Evolutionary conservation across 148 eudicot species (phyloP), one percentile per base, ranked within the genome.

Genomic region (Dysphania ambrosioides): DNA sequence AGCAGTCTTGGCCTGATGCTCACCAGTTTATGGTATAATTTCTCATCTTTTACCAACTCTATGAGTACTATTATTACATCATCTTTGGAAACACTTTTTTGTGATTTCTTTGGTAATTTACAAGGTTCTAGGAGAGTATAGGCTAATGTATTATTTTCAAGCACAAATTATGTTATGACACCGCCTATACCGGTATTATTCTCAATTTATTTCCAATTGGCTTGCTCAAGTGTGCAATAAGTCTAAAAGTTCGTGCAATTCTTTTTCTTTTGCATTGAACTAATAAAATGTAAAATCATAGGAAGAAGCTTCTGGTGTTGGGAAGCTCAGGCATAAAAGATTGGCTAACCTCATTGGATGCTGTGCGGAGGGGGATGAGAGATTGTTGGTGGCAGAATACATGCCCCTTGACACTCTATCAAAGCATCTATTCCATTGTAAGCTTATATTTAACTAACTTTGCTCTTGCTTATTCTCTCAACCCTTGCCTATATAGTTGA

Each of bases 361-460:
- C 74, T 94, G 97, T 80, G 98, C 98, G 7, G 97, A 94, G 83
- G 98, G 98, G 73, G 97, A 94, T 80, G 98, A 94, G 79, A 91
- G 98, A 68, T 83, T 94, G 67, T 78, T 91, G 86, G 91, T 94
- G 42, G 98, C 98, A 49, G 98, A 94, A 76, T 94, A 73, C 79
- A 94, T 94, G 98, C 93, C 89, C 41, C 87, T 90, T 78, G 96
- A 90, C 71, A 91, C 98, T 32, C 88, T 94, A 36, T 94, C 97
- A 58, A 94, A 94, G 80, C 97, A 94, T 87, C 92, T 94, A 9
- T 94, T 94, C 74, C 98, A 94, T 78, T 94, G 98, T 93, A 91
- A 77, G 92, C 78, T 59, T 57, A 16, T 32, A 53, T 79, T 18
- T 21, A 27, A 29, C 56, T 73, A 30, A 31, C 10, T 47, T 31